Conservation (phyloP, 2,329 filamentous ascomycete species). For the Sporothrix curviconia region DNA sequence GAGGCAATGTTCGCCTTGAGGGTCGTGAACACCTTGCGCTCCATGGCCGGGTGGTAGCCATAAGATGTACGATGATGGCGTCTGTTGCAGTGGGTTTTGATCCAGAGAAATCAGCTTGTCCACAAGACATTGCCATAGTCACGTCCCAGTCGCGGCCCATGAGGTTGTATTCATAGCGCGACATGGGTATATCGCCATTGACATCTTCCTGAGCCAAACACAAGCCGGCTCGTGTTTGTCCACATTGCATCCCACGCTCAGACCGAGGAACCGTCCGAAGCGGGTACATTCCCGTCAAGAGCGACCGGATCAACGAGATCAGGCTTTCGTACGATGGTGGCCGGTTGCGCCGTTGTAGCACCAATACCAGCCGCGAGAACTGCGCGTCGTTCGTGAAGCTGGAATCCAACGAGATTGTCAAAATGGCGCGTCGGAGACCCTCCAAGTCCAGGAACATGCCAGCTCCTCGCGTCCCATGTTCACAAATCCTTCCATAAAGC, state of each 20-base stretch:
- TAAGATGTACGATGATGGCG: constrained; percentile 51
- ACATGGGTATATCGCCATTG: constrained; percentile 19
- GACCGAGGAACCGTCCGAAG: constrained; percentile 2
- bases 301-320: constrained; percentile 42
- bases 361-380: constrained; percentile 48
- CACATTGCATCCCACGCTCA: constrained; percentile 31
- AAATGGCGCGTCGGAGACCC: constrained; percentile 53
- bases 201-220: constrained; percentile 17
- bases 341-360: constrained; percentile 47
- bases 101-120: constrained; percentile 60
- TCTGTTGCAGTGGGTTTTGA: constrained; percentile 47
- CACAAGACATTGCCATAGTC: constrained; percentile 42
- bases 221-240: constrained; percentile 28
- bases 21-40: constrained; percentile 45
- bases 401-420: constrained; percentile 55
- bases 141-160: constrained; percentile 21
- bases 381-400: constrained; percentile 44
- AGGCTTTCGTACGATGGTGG: constrained; percentile 48
- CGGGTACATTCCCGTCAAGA: constrained; percentile 35
- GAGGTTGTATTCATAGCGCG: constrained; percentile 15
- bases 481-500: constrained; percentile 60
- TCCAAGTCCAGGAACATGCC: constrained; percentile 52
- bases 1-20: constrained; percentile 49
- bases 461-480: constrained; percentile 52
- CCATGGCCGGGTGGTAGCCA: constrained; percentile 47